These are phyloP conservation scores for Candida golubevii DNA, from an alignment of 805 yeast genomes.

Conservation along the genomic window DNA sequence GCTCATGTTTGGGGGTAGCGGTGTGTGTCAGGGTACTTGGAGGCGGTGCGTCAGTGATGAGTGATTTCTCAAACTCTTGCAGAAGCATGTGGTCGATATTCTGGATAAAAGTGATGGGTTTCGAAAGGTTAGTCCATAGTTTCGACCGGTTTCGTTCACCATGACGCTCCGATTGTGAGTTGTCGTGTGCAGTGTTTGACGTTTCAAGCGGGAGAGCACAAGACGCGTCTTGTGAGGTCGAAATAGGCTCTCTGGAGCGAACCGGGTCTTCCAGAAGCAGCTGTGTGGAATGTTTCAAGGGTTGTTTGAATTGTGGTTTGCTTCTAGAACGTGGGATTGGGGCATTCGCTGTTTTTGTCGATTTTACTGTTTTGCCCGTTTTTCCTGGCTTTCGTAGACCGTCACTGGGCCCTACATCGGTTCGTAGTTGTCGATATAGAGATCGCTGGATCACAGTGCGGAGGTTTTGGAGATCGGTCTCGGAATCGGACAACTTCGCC, in stretches of 20 bases:
- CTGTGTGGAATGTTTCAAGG: not conserved
- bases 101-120: constrained; percentile 58
- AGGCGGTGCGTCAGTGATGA: constrained; percentile 2
- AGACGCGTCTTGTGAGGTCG: not conserved
- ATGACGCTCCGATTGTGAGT: not conserved
- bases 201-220: not conserved
- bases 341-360: not conserved
- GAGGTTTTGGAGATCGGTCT: constrained; percentile 47
- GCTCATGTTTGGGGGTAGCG: not conserved
- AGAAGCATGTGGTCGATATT: constrained; percentile 66
- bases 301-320: not conserved
- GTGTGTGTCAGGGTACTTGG: not conserved
- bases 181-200: not conserved
- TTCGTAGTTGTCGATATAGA: constrained; percentile 38
- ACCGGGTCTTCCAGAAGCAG: not conserved
- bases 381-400: not conserved
- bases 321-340: not conserved
- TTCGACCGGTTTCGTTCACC: constrained; percentile 3
- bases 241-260: not conserved
- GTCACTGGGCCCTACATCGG: not conserved
- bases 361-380: not conserved
- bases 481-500: constrained; percentile 37
- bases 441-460: constrained; percentile 46
- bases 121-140: constrained; percentile 33
- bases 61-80: constrained; percentile 49